Conservation (phyloP, 2,329 filamentous ascomycete species). For the Claviceps humidiphila region DNA sequence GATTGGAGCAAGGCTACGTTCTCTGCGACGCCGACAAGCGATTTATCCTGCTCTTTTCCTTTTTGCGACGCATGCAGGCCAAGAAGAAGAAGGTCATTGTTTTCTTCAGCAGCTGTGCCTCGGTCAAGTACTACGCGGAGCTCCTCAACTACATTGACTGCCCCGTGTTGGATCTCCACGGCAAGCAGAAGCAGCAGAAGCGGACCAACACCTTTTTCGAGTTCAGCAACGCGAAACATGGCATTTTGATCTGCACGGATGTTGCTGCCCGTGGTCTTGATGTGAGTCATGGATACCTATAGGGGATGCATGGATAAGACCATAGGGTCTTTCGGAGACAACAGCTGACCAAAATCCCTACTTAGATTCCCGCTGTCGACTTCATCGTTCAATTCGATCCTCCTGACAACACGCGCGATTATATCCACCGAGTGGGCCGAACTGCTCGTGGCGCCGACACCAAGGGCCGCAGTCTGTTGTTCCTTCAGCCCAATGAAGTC, state of each 20-base stretch:
- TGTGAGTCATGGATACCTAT: constrained; percentile 30
- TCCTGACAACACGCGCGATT: constrained; percentile 78
- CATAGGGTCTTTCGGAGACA: too few relatives aligned
- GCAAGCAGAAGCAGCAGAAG: constrained; percentile 97
- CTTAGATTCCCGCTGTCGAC: constrained; percentile 77
- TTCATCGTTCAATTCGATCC: constrained; percentile 96
- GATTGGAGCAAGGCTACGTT: constrained; percentile 91
- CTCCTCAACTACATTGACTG: constrained; percentile 96
- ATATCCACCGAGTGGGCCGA: constrained; percentile 92
- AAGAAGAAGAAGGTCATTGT: constrained; percentile 96
- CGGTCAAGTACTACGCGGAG: constrained; percentile 90
- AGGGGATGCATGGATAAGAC: neutral
- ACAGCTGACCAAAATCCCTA: constrained; percentile 1
- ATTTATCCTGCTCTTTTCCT: constrained; percentile 86
- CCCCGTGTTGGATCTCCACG: constrained; percentile 73
- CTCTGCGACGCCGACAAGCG: constrained; percentile 87
- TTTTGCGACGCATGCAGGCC: constrained; percentile 66
- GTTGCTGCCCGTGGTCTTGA: constrained; percentile 91
- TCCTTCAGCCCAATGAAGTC: constrained; percentile 82
- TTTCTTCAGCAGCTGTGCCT: constrained; percentile 86
- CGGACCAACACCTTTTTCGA: constrained; percentile 99
- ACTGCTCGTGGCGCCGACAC: constrained; percentile 75
- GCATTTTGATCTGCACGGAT: constrained; percentile 89
- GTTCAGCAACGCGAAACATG: constrained; percentile 64
- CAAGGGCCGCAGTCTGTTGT: constrained; percentile 82